Base-by-base conservation (phyloP, 768 basidiomycete genomes). In the Leucocoprinus leucothites region DNA sequence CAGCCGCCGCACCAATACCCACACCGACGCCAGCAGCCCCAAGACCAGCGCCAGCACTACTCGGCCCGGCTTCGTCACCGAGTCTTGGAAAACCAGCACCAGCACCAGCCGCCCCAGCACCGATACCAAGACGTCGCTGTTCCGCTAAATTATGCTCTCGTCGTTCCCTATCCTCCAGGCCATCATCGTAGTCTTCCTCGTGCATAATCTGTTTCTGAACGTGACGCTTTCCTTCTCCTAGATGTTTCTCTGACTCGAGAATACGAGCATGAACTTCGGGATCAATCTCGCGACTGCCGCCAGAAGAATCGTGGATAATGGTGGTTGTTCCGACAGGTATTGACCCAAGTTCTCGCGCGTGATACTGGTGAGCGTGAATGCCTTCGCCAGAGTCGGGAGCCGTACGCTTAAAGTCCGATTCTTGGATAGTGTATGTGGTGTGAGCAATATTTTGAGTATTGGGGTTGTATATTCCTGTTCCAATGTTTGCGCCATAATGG, bases 311-410 rank as follows among this genome's bases (percentile, higher is more conserved):
- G 24, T 44, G 43, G 18, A 45, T 53, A 21, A 42, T 35, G 14
- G 43, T 31, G 19, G 26, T 24, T 35, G 31, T 35, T 11, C 43
- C 43, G 2, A 38, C 22, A 8, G 43, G 52, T 16, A 45, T 25
- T 6, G 31, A 46, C 2, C 22, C 52, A 14, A 31, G 21, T n/a
- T 35, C 52, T 38, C 43, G 18, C 7, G 31, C 43, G 26, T 34
- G 42, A 19, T 45, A 53, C 13, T 45, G 52, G 4, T 22, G 31
- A 22, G 43, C 52, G 14, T 53, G 52, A 25, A 53, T 46, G 22
- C 52, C 43, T 45, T 44, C 26, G 16, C 52, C 52, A 24, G 52
- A 45, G 13, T 53, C 35, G 18, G 44, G 44, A 11, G 43, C 34
- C 1, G 52, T 53, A 13, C 9, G 22, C 25, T 45, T 7, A n/a